Percentiles rank a stretch among this genome's conserved stretches.
Evolutionary conservation across 805 yeast genomes (phyloP).

Genomic region (Zygoascus biomembranicola): DNA sequence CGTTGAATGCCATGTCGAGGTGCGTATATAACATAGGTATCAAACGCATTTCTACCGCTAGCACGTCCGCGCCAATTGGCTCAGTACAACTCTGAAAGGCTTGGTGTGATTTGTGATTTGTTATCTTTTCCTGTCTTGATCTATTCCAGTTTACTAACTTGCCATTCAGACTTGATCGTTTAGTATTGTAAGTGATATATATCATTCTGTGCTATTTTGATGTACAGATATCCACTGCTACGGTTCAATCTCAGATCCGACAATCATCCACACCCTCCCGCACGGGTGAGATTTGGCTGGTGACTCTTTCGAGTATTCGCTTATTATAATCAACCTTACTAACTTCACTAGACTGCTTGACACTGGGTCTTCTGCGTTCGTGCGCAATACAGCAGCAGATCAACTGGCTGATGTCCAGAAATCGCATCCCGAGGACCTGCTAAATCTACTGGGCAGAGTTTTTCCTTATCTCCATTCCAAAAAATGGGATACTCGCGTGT

Average conservation of each 20-base stretch:
- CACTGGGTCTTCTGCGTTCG: slow-evolving; percentile 90
- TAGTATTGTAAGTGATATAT: slow-evolving; percentile 33
- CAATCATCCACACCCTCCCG: no score
- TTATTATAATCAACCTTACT: background rate
- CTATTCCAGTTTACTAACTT: background rate
- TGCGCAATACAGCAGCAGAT: slow-evolving; percentile 93
- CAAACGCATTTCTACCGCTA: background rate
- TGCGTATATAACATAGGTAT: background rate
- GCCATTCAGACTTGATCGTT: slow-evolving; percentile 42
- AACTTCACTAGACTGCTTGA: slow-evolving; percentile 43
- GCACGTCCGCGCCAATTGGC: background rate
- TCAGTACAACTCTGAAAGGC: no score
- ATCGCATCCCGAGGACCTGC: slow-evolving; percentile 88
- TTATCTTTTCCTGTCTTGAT: no score
- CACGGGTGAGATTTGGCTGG: no score
- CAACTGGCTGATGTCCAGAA: slow-evolving; percentile 91
- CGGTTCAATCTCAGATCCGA: no score
- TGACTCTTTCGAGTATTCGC: background rate
- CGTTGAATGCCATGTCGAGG: slow-evolving; percentile 2
- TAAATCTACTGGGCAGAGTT: slow-evolving; percentile 75
- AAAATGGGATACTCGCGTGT: slow-evolving; percentile 93
- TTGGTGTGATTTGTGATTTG: background rate
- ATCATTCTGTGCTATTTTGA: background rate
- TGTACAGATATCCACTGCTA: background rate
- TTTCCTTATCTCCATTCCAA: slow-evolving; percentile 76